Evolutionary conservation across 805 yeast genomes (phyloP).

Genomic region (Candida insectorum): DNA sequence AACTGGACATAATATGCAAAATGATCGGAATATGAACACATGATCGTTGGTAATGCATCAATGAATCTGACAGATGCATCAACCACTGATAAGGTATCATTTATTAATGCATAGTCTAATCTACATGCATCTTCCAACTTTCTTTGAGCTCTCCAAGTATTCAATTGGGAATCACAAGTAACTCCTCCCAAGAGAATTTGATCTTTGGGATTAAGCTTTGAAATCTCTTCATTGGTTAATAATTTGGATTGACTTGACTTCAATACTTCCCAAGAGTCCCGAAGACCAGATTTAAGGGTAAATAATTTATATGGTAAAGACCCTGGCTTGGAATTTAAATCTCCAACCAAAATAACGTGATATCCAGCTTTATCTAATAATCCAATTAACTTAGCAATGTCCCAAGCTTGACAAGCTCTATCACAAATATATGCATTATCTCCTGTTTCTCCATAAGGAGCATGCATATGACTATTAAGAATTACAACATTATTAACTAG

Average conservation of each 20-base stretch:
- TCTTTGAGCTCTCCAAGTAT: slow-evolving; percentile 75
- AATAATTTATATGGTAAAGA: slow-evolving; percentile 76
- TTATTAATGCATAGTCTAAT: slow-evolving; percentile 84
- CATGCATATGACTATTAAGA: slow-evolving; percentile 94
- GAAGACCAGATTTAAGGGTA: slow-evolving; percentile 62
- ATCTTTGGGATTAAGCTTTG: slow-evolving; percentile 28
- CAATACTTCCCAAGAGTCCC: slow-evolving; percentile 78
- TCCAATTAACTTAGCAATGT: slow-evolving; percentile 65
- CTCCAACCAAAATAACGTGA: slow-evolving; percentile 88
- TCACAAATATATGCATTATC: slow-evolving; percentile 90
- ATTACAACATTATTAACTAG: slow-evolving; percentile 67
- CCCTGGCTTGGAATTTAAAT: slow-evolving; percentile 85
- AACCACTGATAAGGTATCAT: slow-evolving; percentile 49
- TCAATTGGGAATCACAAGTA: slow-evolving; percentile 84
- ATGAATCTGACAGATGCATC: slow-evolving; percentile 74
- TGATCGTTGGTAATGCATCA: slow-evolving; percentile 54
- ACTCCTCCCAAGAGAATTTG: slow-evolving; percentile 77
- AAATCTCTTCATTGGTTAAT: slow-evolving; percentile 15
- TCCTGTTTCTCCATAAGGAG: slow-evolving; percentile 75
- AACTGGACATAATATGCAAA: slow-evolving; percentile 65
- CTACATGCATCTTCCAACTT: slow-evolving; percentile 73
- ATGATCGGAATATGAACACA: slow-evolving; percentile 83
- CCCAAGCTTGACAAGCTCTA: slow-evolving; percentile 96
- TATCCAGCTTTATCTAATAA: slow-evolving; percentile 70
- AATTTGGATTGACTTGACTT: slow-evolving; percentile 22